Conservation (phyloP, 306 rosid species). For the Alnus rubra region DNA sequence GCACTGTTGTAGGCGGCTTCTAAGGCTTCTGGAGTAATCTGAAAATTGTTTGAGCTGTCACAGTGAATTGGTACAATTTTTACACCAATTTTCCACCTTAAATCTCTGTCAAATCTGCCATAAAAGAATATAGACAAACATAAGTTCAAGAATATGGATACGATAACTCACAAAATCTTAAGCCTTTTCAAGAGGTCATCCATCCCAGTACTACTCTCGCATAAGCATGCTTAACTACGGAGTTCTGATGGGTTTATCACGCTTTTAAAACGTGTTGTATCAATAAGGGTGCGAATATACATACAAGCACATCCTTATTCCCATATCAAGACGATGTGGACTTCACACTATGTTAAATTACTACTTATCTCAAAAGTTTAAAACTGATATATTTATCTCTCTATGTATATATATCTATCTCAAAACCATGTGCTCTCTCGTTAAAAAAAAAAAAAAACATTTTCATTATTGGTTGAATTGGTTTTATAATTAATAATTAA, state of each 20-base stretch:
- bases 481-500: neutral
- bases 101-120: constrained; percentile 88
- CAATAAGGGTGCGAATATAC: no score
- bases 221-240: no score
- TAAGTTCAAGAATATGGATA: neutral
- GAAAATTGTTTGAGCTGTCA: constrained; percentile 76
- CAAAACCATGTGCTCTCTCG: constrained; percentile 33
- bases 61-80: constrained; percentile 85
- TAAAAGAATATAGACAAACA: neutral
- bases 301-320: no score
- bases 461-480: constrained; percentile 24
- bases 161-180: no score
- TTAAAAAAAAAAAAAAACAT: constrained; percentile 4
- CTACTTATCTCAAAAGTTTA: no score
- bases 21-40: constrained; percentile 65
- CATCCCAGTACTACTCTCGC: no score
- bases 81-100: constrained; percentile 92
- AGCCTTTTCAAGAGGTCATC: no score
- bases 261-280: no score
- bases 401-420: neutral
- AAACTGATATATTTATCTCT: no score
- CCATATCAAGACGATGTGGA: no score
- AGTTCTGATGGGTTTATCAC: no score
- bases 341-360: no score
- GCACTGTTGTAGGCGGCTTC: constrained; percentile 67